Evolutionary conservation across 1,139 yeast species (phyloP).

Genomic region (Saccharomyces hybrid): DNA sequence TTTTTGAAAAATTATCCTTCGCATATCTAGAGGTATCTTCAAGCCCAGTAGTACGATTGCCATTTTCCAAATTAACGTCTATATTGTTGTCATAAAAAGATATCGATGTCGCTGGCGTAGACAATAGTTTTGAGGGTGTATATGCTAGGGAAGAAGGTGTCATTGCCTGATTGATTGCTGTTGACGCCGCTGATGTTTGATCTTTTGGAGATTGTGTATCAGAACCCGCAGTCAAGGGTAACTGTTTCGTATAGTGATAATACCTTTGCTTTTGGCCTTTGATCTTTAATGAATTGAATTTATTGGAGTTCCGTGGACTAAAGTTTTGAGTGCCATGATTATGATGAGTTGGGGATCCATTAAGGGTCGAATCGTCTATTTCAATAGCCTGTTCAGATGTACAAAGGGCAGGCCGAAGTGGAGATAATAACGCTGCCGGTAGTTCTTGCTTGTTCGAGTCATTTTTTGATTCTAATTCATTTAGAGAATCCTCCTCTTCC

Average conservation of each 20-base stretch:
- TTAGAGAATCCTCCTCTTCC: constrained; percentile 16
- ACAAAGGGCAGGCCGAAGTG: constrained; percentile 18
- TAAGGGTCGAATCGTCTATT: constrained; percentile 12
- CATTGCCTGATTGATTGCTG: constrained; percentile 1
- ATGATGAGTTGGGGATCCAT: neutral
- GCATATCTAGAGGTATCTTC: neutral
- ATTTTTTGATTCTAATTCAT: constrained; percentile 10
- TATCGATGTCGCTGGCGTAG: constrained; percentile 20
- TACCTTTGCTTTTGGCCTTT: constrained; percentile 30
- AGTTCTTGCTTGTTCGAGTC: neutral
- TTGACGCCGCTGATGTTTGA: constrained; percentile 8
- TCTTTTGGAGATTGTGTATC: constrained; percentile 9
- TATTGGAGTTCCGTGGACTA: constrained; percentile 4
- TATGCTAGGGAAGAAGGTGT: constrained; percentile 12
- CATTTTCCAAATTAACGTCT: constrained; percentile 4
- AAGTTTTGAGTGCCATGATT: neutral
- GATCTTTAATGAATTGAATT: constrained; percentile 25
- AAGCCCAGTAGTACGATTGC: neutral
- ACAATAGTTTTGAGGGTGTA: constrained; percentile 13
- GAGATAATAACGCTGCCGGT: constrained; percentile 18
- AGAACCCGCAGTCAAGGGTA: constrained; percentile 15
- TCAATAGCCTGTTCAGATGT: neutral
- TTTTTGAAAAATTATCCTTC: constrained; percentile 2
- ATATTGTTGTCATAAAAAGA: constrained; percentile 4
- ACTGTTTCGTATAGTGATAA: constrained; percentile 25